phyloP scores from a whole-genome alignment of 306 rosid species.

The Prunus mume region DNA sequence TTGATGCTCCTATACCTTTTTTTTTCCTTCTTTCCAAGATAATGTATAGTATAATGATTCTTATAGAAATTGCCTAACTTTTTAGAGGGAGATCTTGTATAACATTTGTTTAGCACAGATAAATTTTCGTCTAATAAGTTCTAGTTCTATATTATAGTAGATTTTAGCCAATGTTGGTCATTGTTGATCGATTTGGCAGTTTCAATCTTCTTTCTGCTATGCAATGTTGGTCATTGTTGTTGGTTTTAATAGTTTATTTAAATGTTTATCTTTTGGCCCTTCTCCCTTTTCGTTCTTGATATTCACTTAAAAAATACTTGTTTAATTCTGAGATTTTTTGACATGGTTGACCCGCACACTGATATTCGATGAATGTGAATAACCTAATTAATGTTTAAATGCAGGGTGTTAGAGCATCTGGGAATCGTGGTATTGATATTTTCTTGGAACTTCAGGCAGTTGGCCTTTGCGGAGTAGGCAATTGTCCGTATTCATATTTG shows the following conservation, averaged over 20 bases:
- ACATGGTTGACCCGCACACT: not conserved
- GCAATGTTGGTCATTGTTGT: too few relatives aligned
- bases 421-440: not conserved
- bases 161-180: not conserved
- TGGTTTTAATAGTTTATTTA: not conserved
- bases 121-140: not conserved
- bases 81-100: not conserved
- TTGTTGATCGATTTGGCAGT: not conserved
- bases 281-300: not conserved
- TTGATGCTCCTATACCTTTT: not conserved
- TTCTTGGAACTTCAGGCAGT: not conserved
- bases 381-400: not conserved
- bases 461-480: not conserved
- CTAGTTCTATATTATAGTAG: not conserved
- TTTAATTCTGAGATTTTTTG: not conserved
- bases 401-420: slow-evolving; percentile 11
- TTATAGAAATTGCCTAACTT: not conserved
- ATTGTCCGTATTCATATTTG: slow-evolving; percentile 1
- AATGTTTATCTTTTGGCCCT: not conserved
- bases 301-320: not conserved
- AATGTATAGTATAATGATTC: not conserved
- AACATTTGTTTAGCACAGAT: not conserved
- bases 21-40: not conserved
- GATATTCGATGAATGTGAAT: not conserved
- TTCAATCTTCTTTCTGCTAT: not conserved